Conservation (phyloP, 176 grass and related monocot species). For the Guadua angustifolia region DNA sequence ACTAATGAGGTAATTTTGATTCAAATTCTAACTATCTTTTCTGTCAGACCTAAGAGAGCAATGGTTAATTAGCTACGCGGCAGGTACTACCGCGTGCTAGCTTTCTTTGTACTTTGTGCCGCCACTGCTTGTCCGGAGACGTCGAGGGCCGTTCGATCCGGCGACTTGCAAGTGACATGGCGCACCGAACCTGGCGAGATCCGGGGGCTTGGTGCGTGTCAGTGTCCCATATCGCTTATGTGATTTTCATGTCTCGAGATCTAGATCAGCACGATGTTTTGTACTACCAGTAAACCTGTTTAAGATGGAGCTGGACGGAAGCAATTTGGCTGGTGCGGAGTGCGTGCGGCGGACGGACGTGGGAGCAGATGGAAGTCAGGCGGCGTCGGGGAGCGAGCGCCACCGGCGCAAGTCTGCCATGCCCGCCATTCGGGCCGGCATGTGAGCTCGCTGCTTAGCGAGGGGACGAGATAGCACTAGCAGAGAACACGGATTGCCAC, state of each 20-base stretch:
- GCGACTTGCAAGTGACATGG: background rate
- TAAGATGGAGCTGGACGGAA: background rate
- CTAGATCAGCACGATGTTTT: background rate
- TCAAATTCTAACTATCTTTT: no score
- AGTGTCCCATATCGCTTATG: background rate
- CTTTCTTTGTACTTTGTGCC: background rate
- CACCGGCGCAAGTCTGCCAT: background rate
- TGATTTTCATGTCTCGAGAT: conserved; percentile 43
- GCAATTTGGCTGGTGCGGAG: background rate
- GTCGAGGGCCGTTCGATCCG: background rate
- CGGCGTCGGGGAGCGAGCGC: background rate
- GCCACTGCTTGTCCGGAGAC: background rate
- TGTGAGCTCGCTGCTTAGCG: background rate
- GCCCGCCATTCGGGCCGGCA: background rate
- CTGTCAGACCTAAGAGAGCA: no score
- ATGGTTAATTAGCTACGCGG: background rate
- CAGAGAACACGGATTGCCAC: background rate
- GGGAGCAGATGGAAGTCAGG: background rate
- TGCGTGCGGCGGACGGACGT: background rate
- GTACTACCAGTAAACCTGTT: background rate
- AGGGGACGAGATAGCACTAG: background rate
- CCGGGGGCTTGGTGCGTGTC: conserved; percentile 25
- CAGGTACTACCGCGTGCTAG: background rate
- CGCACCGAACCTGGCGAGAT: conserved; percentile 37
- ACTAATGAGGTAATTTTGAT: no score